Base-by-base conservation (phyloP, 768 basidiomycete genomes). In the Tulasnella sp. region DNA sequence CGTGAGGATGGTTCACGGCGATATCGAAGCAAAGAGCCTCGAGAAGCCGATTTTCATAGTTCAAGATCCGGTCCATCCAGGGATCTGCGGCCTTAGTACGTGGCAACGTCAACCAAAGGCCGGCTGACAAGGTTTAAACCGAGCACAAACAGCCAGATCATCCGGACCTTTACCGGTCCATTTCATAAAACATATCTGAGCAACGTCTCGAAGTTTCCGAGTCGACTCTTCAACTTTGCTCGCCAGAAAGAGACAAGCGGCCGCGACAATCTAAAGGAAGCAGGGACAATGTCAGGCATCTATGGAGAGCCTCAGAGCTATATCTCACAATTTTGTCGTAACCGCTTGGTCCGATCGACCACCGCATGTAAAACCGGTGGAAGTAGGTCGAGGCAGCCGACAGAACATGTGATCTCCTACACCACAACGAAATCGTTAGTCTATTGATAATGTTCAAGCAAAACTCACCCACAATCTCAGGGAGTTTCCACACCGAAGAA, bases 221-320 rank as follows among this genome's bases (percentile, higher is more conserved):
- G 92, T 92, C 81, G 92, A 94, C 84, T 95, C 94, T 83, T 95
- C 94, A 0, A 93, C 95, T 83, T 95, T 95, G n/a, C 94, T 94
- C 0, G 94, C 92, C 78, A 95, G 88, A 82, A 95, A 95, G 79
- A 95, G 90, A 83, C 93, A 95, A 5, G 94, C 88, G 16, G 92
- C 93, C 39, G 94, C 93, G 57, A 94, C 91, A 80, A 93, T 91
- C 94, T 95, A 77, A 72, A 79, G 18, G 35, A 46, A 37, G 29
- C 32, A 16, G 44, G 44, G 44, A 18, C 13, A 16, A 16, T 3
- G 40, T 35, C 48, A 77, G 29, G 13, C 32, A 35, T 67, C 61
- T 72, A 51, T 55, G 51, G 10, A 92, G 93, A 87, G 93, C 92
- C 57, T 90, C 88, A 81, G 90, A 89, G 20, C 44, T 13, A 20